Base-by-base conservation (phyloP, 1,284 basidiomycete species). In the Termitomyces sp. region DNA sequence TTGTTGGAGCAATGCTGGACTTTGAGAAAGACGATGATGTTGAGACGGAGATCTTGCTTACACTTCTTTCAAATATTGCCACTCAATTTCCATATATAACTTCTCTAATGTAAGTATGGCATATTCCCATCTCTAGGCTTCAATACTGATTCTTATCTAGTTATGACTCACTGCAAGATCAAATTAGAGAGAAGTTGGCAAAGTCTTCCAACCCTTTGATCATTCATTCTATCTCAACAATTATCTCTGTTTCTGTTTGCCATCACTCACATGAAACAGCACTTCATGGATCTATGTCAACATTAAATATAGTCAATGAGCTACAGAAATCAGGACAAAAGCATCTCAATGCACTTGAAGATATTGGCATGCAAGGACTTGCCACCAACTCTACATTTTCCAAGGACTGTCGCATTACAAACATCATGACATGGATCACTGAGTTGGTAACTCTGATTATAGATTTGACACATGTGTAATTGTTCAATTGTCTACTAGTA, bases 11-110 rank as follows among this genome's bases (percentile, higher is more conserved):
- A 1, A 89, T 94, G 69, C 76, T 93, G 31, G 73, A 75, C 37
- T 85, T 81, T 13, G 86, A 88, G 0, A 85, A 90, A 65, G 84
- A 86, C 3, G 88, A 93, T 62, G 87, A 89, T 58, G 74, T 77
- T 1, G 92, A 95, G 70, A 85, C 85, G 11, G 83, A 91, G 61
- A 85, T 94, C 49, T 67, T 94, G 44, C 93, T 88, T 66, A 77
- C 77, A 43, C 68, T 93, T 34, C 74, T 95, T 28, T 81, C 90
- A 21, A 87, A 92, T 40, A 79, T 92, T 16, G 82, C 83, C 21
- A 68, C 73, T 11, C 69, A 74, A 19, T 87, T 83, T 69, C 91
- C 91, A 0, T 87, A 92, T 16, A 77, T 84, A 10, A 75, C 91
- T 14, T 74, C 81, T 3, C 77, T 89, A 67, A 77, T 82, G 88